Conservation (phyloP, 2,329 filamentous ascomycete genomes). For the Ophiocordyceps camponoti-saundersi region DNA sequence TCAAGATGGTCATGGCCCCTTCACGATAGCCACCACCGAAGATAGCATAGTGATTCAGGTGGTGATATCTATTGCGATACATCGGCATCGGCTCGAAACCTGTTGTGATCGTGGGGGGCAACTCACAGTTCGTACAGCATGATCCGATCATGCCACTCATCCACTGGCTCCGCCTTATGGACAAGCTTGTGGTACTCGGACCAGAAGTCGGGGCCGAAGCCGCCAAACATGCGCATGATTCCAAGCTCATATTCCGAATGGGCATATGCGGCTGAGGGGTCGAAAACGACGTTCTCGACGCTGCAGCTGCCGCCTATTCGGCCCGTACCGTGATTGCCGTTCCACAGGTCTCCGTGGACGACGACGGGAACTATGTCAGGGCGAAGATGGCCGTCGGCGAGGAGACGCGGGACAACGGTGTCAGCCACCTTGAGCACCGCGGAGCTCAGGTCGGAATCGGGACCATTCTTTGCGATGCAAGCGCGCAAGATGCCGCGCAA, state of each 20-base stretch:
- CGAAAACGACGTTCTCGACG: constrained; percentile 63
- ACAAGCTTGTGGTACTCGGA: constrained; percentile 60
- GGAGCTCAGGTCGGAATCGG: constrained; percentile 40
- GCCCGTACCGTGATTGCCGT: constrained; percentile 60
- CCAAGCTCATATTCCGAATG: constrained; percentile 84
- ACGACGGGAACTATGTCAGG: constrained; percentile 56
- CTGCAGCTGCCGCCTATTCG: constrained; percentile 37
- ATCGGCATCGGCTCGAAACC: background rate
- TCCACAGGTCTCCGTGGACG: constrained; percentile 88
- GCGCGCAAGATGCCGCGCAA: constrained; percentile 46
- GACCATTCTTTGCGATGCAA: constrained; percentile 43
- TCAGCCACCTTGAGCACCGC: constrained; percentile 48
- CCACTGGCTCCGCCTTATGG: constrained; percentile 61
- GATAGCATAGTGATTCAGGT: constrained; percentile 73
- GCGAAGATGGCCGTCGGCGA: constrained; percentile 47
- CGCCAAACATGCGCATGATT: constrained; percentile 95
- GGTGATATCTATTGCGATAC: constrained; percentile 51
- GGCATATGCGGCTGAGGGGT: constrained; percentile 66
- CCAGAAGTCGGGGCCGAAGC: constrained; percentile 57
- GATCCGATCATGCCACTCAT: constrained; percentile 75
- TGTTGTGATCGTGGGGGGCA: background rate
- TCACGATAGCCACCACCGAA: constrained; percentile 67
- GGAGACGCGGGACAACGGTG: constrained; percentile 56
- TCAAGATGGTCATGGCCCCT: constrained; percentile 69
- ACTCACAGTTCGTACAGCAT: constrained; percentile 67